Evolutionary conservation across 192 early-diverging fungal species (phyloP), one percentile per base, ranked within the genome.

Genomic region (Mortierella alpina): DNA sequence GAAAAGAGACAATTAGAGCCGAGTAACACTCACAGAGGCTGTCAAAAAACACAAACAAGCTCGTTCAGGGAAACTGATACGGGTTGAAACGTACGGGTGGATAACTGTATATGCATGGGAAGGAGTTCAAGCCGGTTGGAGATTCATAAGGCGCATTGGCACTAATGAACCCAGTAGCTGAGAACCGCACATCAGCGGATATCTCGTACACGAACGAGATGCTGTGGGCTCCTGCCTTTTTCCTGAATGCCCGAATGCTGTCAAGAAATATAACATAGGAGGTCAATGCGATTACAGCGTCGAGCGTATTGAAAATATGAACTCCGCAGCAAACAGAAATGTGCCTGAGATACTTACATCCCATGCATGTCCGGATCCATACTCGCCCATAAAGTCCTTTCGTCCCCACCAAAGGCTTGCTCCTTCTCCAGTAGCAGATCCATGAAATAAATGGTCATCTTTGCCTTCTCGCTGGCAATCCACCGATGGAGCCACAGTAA

Each of bases 401-500:
- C 85, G 2, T 85, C 84, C 0, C 70, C 78, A 1, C 83, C 59
- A 5, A 86, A 66, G 5, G 68, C 64, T 17, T 74, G 72, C 65
- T 88, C 87, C 58, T 85, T 86, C 22, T 81, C 82, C 59, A 88
- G 59, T 40, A 88, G 53, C 20, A 81, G 73, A 17, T 80, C 60
- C 66, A 83, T 85, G 71, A 86, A 88, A 55, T 88, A 88, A 10
- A 88, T 66, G 1, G 87, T 86, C 72, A 86, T 83, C 59, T 86
- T 88, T 17, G 84, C 82, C 41, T 71, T 86, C 55, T 86, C 72
- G 59, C 84, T 88, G 3, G 79, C 72, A 4, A 86, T 46, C 65
- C 83, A 85, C 13, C 82, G 73, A 14, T 50, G 58, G 53, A 83
- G 73, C 87, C 87, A 88, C 11, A 72, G 75, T 5, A 81, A 13